Evolutionary conservation across 345 rosid genomes (phyloP).

Genomic region (Reutealis trisperma): DNA sequence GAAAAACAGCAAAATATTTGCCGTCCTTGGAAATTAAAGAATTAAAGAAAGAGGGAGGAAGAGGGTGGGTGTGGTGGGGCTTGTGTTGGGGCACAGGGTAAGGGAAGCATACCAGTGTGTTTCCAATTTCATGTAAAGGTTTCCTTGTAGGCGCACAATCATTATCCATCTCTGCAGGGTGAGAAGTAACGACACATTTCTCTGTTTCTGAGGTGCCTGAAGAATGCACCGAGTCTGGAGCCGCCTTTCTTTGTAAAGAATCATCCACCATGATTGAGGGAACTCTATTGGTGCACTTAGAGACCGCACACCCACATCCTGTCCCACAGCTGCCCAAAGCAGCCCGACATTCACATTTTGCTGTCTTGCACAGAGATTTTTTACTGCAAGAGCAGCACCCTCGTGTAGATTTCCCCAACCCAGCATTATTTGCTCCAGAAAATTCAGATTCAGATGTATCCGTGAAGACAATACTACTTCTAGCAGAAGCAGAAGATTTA

Average conservation of each 20-base stretch:
- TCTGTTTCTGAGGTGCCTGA: not conserved
- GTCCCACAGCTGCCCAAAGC: conserved; percentile 22
- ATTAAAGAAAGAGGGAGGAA: not conserved
- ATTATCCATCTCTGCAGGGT: conserved; percentile 12
- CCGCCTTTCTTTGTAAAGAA: conserved; percentile 2
- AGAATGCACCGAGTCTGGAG: not conserved
- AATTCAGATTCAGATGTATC: conserved; percentile 8
- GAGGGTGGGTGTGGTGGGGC: not conserved
- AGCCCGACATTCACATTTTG: conserved; percentile 33
- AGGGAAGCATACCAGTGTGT: conserved; percentile 17
- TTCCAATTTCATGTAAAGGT: conserved; percentile 26
- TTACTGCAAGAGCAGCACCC: conserved; percentile 33
- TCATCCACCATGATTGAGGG: conserved; percentile 5
- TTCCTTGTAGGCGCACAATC: conserved; percentile 12
- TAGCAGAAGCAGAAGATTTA: conserved; percentile 46
- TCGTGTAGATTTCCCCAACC: conserved; percentile 6
- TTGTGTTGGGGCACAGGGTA: no score
- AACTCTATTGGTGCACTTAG: conserved; percentile 29
- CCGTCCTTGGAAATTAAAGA: not conserved
- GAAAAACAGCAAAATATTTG: not conserved
- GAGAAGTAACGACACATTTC: conserved; percentile 1
- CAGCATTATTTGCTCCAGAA: conserved; percentile 7
- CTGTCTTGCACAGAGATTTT: conserved; percentile 32
- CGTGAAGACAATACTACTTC: conserved; percentile 29
- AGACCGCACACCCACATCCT: conserved; percentile 25